phyloP scores from a whole-genome alignment of 805 yeast genomes.

The Candida ulmi region DNA sequence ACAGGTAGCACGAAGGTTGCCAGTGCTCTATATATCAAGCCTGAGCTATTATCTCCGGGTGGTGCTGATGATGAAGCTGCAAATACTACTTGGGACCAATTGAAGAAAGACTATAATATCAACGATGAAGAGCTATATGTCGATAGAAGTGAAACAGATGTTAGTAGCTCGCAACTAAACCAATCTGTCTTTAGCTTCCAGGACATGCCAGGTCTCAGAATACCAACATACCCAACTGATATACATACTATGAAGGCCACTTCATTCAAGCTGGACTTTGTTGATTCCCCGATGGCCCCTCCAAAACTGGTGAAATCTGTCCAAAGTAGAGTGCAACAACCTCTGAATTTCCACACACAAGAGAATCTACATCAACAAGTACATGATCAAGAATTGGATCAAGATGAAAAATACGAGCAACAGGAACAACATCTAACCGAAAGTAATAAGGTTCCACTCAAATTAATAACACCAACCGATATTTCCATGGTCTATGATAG shows the following conservation, averaged over 20 bases:
- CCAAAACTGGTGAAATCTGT: conserved; percentile 17
- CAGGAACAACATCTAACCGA: not conserved
- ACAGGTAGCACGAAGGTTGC: conserved; percentile 1
- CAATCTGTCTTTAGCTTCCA: conserved; percentile 20
- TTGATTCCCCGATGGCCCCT: conserved; percentile 22
- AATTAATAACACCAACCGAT: conserved; percentile 20
- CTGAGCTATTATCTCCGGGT: not conserved
- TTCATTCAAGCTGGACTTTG: conserved; percentile 11
- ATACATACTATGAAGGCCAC: conserved; percentile 15
- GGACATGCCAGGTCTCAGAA: conserved; percentile 13
- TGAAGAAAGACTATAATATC: conserved; percentile 16
- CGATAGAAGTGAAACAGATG: not conserved
- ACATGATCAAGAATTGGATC: too few relatives aligned
- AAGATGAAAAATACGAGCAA: not conserved
- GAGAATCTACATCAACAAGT: too few relatives aligned
- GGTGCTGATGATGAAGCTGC: conserved; percentile 1
- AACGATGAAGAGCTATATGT: conserved; percentile 8
- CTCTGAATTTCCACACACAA: not conserved
- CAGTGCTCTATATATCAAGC: not conserved
- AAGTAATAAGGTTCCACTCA: conserved; percentile 9
- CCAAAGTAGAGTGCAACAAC: not conserved
- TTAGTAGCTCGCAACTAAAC: not conserved
- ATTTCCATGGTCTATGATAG: conserved; percentile 19
- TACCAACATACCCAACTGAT: conserved; percentile 10
- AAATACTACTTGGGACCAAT: conserved; percentile 19